phyloP scores from a whole-genome alignment of 768 basidiomycete genomes.

The Russula griseocarnosa region DNA sequence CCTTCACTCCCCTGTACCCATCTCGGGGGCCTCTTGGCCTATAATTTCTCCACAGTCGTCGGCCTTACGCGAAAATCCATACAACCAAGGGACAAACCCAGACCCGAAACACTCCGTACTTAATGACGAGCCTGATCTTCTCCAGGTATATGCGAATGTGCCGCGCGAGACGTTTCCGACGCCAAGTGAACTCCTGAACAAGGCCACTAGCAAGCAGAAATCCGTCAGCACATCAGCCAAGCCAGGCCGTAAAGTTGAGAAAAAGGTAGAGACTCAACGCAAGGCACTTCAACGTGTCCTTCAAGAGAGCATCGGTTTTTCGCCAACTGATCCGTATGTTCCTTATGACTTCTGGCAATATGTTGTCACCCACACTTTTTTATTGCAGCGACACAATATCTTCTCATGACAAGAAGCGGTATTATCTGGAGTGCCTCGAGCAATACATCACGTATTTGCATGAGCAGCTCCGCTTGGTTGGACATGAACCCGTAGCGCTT shows the following conservation, averaged over 20 bases:
- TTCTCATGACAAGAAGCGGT: slow-evolving; percentile 72
- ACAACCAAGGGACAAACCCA: background rate
- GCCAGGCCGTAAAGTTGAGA: slow-evolving; percentile 16
- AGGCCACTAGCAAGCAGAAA: slow-evolving; percentile 33
- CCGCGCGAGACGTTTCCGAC: slow-evolving; percentile 49
- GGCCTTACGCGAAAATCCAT: slow-evolving; percentile 2
- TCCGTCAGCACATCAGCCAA: slow-evolving; percentile 10
- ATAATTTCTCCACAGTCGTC: slow-evolving; percentile 20
- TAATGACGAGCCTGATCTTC: slow-evolving; percentile 21
- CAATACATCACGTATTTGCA: slow-evolving; percentile 66
- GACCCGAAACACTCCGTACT: background rate
- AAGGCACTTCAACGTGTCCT: slow-evolving; percentile 57
- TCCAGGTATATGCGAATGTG: slow-evolving; percentile 28
- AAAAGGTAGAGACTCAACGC: slow-evolving; percentile 45
- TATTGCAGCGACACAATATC: slow-evolving; percentile 60
- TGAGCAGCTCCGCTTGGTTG: slow-evolving; percentile 52
- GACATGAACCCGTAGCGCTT: slow-evolving; percentile 44
- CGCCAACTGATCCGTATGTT: slow-evolving; percentile 59
- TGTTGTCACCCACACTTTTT: slow-evolving; percentile 8
- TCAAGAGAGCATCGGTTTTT: slow-evolving; percentile 53
- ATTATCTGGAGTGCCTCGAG: slow-evolving; percentile 70
- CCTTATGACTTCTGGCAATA: background rate
- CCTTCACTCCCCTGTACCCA: slow-evolving; percentile 27
- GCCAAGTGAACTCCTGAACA: slow-evolving; percentile 57
- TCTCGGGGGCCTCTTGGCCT: slow-evolving; percentile 23